These are phyloP conservation scores for Dendrobium officinale DNA, from an alignment of 106 monocot genomes.

Conservation along the genomic window DNA sequence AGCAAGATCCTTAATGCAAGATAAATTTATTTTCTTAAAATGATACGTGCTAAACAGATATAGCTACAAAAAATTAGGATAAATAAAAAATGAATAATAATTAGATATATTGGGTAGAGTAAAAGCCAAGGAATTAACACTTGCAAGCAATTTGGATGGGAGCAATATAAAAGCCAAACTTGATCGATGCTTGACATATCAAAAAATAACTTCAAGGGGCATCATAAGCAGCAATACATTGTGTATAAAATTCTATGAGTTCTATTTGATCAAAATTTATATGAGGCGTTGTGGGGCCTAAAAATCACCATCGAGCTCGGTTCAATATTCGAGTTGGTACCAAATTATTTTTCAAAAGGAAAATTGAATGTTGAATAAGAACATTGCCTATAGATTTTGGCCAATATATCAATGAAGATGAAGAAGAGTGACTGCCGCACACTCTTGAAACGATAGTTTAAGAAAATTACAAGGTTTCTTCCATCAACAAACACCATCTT, in stretches of 20 bases:
- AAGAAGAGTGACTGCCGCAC: neutral
- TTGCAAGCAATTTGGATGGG: neutral
- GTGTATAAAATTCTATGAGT: neutral
- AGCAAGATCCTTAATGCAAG: slow-evolving; percentile 1
- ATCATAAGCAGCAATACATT: neutral
- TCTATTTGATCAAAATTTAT: neutral
- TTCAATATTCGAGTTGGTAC: too few relatives aligned
- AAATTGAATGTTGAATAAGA: too few relatives aligned
- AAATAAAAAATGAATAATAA: neutral
- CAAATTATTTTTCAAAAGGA: too few relatives aligned
- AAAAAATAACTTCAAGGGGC: neutral
- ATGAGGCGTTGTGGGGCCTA: neutral
- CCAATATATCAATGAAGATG: neutral
- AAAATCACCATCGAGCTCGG: too few relatives aligned
- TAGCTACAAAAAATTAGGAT: neutral
- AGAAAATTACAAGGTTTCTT: neutral
- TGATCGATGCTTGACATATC: neutral
- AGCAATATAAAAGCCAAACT: neutral
- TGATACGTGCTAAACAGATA: neutral
- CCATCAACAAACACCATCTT: neutral
- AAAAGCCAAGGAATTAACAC: neutral
- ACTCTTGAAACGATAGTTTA: neutral
- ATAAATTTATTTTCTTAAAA: neutral
- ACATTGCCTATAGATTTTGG: too few relatives aligned
- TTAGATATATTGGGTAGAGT: neutral